Conservation (phyloP, 148 eudicot genomes). For the Diospyros kaki region DNA sequence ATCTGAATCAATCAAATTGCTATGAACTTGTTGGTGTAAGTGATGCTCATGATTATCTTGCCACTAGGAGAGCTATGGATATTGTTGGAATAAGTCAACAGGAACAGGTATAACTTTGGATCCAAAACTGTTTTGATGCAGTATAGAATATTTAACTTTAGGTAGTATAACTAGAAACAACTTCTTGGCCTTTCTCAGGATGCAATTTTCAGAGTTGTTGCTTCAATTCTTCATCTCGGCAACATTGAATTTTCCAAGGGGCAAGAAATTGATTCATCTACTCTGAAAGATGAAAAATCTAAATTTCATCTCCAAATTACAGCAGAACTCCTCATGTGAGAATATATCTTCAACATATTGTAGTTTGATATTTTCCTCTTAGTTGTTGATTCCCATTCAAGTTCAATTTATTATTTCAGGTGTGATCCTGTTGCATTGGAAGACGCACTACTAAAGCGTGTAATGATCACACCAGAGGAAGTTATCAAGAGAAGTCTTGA, state of each 20-base stretch:
- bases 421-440: constrained; percentile 61
- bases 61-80: constrained; percentile 87
- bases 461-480: constrained; percentile 88
- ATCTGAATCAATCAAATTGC: constrained; percentile 77
- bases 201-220: constrained; percentile 82
- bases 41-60: constrained; percentile 74
- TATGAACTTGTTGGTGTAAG: constrained; percentile 65
- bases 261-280: constrained; percentile 69
- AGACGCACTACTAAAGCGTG: constrained; percentile 85
- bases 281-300: constrained; percentile 63
- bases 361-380: background rate
- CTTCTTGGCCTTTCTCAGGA: constrained; percentile 41
- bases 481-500: constrained; percentile 84
- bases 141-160: background rate
- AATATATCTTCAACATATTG: constrained; percentile 9
- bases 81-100: constrained; percentile 69
- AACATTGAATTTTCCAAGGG: constrained; percentile 73
- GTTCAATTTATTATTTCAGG: constrained; percentile 33
- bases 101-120: constrained; percentile 51
- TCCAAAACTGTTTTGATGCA: constrained; percentile 3
- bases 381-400: background rate
- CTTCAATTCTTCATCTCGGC: constrained; percentile 80
- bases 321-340: constrained; percentile 77
- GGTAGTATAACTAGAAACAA: background rate
- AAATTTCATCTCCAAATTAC: constrained; percentile 65